These are phyloP conservation scores for Aspergillus amoenus DNA, from an alignment of 2,329 filamentous ascomycete genomes.

Conservation along the genomic window DNA sequence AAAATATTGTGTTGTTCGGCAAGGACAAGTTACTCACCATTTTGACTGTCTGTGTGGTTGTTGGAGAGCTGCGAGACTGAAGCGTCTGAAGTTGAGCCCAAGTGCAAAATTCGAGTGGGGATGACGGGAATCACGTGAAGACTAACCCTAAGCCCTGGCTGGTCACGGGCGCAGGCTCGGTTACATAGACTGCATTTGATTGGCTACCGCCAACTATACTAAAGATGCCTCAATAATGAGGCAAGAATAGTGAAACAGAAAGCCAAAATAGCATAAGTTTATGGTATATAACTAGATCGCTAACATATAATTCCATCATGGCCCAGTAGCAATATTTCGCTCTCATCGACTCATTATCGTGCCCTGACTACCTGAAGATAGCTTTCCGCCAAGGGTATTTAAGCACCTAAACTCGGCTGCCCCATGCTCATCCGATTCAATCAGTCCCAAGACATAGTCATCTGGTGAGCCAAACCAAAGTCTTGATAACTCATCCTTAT, in stretches of 20 bases:
- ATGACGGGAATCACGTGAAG: constrained; percentile 27
- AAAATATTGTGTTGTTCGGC: background rate
- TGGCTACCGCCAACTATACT: constrained; percentile 10
- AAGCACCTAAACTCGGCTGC: constrained; percentile 27
- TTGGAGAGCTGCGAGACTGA: constrained; percentile 31
- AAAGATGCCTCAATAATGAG: constrained; percentile 5
- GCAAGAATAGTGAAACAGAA: background rate
- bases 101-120: constrained; percentile 42
- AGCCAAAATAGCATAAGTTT: background rate
- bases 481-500: constrained; percentile 20
- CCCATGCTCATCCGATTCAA: constrained; percentile 22
- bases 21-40: constrained; percentile 32
- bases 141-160: constrained; percentile 35
- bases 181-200: constrained; percentile 15
- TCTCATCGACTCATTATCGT: constrained; percentile 21
- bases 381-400: constrained; percentile 28
- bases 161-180: constrained; percentile 15
- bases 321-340: background rate
- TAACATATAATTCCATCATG: background rate
- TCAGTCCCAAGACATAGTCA: constrained; percentile 34
- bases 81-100: constrained; percentile 25
- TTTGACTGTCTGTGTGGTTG: constrained; percentile 37
- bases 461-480: constrained; percentile 39
- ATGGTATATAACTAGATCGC: background rate
- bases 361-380: constrained; percentile 16